Evolutionary conservation across 768 basidiomycete species (phyloP), one percentile per base, ranked within the genome.

Genomic region (Kwoniella bestiolae): DNA sequence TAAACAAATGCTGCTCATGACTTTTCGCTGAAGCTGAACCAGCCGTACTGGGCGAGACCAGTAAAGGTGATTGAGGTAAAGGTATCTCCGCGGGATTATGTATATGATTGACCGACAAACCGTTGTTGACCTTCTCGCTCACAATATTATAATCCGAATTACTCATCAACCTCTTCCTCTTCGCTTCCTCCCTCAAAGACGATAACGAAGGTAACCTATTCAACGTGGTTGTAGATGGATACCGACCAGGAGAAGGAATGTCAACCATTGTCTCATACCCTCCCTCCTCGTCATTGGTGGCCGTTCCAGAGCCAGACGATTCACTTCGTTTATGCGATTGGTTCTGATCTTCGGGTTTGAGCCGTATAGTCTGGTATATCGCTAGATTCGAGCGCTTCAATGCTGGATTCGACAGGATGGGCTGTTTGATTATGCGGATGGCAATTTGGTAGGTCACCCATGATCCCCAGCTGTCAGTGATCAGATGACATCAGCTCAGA

Each of bases 361-460:
- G 34, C 34, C 52, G 11, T 4, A 55, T 55, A 8, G 52, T 55
- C 12, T 55, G 52, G 23, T 55, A 55, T n/a, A 55, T 55, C 18
- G 52, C 52, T 21, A 55, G 34, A 32, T 55, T 34, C 5, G 52
- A 55, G 6, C 26, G 14, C n/a, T 55, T 55, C 4, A 55, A 9
- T 1, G 11, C 11, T 18, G 52, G 52, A 21, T 55, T 55, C 0
- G 31, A 34, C 21, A 38, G 3, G 28, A 25, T 38, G n/a, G 60
- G 60, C 38, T 61, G 32, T 52, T 34, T 49, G 28, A 6, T 26
- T 0, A 61, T 61, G 21, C 50, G 35, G 2, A 3, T 38, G 16
- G 67, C 70, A 12, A 74, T 69, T 8, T 50, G 23, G 56, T 67
- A 74, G 1, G 72, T 74, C 9, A 71, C 70, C 29, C 61, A 74